Evolutionary conservation across 2,329 filamentous ascomycete species (phyloP).

Genomic region (Fusarium nisikadoi): DNA sequence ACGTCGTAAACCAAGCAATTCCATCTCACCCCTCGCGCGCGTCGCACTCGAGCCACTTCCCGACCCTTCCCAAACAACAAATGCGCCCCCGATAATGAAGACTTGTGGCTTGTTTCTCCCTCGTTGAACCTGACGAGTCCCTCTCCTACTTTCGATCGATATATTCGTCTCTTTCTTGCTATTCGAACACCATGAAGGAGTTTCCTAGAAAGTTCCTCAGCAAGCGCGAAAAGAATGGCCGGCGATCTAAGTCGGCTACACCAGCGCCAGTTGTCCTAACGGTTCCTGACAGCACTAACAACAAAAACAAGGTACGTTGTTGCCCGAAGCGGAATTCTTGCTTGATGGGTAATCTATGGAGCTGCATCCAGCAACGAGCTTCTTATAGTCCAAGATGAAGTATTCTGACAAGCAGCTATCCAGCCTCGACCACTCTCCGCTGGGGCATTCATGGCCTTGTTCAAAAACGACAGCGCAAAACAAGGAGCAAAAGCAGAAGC

Average conservation of each 20-base stretch:
- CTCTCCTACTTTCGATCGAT: constrained; percentile 12
- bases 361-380: background rate
- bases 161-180: background rate
- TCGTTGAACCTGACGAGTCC: constrained; percentile 48
- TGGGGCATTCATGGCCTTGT: constrained; percentile 71
- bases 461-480: constrained; percentile 69
- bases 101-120: constrained; percentile 44
- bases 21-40: constrained; percentile 15
- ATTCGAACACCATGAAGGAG: constrained; percentile 60
- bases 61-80: constrained; percentile 25
- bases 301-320: constrained; percentile 59
- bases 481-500: constrained; percentile 57
- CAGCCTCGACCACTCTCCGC: constrained; percentile 64
- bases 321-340: background rate
- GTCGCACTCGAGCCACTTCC: constrained; percentile 33
- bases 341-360: background rate
- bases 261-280: constrained; percentile 58
- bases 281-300: constrained; percentile 14
- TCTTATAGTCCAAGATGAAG: background rate
- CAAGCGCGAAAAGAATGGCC: constrained; percentile 72
- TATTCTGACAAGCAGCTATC: constrained; percentile 28
- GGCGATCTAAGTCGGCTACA: constrained; percentile 66
- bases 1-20: background rate
- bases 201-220: constrained; percentile 74
- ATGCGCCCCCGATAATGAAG: constrained; percentile 48